Evolutionary conservation across 2,329 filamentous ascomycete genomes (phyloP).

Genomic region (Stagonosporopsis chrysanthemi): DNA sequence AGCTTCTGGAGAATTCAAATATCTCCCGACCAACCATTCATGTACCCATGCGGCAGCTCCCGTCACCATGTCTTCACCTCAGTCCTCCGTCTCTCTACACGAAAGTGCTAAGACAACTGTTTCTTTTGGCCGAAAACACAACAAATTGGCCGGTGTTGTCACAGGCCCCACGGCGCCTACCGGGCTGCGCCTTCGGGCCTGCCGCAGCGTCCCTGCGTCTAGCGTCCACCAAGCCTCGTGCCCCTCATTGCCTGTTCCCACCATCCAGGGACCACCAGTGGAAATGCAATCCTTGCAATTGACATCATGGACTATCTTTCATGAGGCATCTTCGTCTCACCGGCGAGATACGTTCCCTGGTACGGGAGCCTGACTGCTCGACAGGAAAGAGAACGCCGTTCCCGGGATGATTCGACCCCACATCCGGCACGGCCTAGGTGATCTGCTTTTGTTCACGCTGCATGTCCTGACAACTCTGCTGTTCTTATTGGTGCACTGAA

Average conservation of each 20-base stretch:
- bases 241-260: constrained; percentile 8
- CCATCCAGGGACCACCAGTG: constrained; percentile 2
- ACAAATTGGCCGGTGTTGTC: constrained; percentile 1
- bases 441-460: constrained; percentile 10
- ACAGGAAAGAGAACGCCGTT: neutral
- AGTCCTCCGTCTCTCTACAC: neutral
- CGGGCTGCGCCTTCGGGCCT: constrained; percentile 7
- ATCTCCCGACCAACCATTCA: constrained; percentile 6
- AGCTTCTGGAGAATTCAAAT: constrained; percentile 6
- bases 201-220: constrained; percentile 20
- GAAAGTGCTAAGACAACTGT: neutral
- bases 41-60: constrained; percentile 1
- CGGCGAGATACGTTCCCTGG: neutral
- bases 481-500: constrained; percentile 11
- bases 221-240: constrained; percentile 2
- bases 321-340: constrained; percentile 3
- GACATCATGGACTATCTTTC: constrained; percentile 7
- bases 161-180: constrained; percentile 4
- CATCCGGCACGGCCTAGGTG: constrained; percentile 12
- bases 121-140: neutral
- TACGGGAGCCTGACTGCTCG: neutral
- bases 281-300: constrained; percentile 1
- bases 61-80: neutral
- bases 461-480: constrained; percentile 11
- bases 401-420: constrained; percentile 12